Evolutionary conservation across 169 alveolate genomes (phyloP).

Genomic region (Toxoplasma gondii): DNA sequence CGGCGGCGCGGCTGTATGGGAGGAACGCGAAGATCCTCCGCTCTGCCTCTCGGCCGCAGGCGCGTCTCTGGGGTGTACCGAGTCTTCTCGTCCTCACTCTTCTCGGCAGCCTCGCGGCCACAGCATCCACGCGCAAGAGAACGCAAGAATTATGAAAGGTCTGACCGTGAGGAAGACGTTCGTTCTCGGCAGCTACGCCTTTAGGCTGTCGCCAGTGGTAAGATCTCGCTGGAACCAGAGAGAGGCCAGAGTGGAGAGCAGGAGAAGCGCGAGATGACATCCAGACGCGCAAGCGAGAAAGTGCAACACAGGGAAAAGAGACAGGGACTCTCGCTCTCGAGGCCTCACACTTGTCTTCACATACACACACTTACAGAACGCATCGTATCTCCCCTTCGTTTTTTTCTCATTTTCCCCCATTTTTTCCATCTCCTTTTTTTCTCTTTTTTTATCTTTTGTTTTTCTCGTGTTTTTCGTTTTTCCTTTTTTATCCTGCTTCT

Average conservation of each 20-base stretch:
- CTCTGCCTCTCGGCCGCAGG: background rate
- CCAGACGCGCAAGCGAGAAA: too few relatives aligned
- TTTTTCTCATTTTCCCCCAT: too few relatives aligned
- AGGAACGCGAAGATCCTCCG: background rate
- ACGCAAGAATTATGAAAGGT: background rate
- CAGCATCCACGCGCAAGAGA: background rate
- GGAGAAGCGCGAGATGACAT: background rate
- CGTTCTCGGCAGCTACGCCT: slow-evolving; percentile 60
- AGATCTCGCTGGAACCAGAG: background rate
- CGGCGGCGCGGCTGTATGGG: background rate
- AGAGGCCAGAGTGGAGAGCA: background rate
- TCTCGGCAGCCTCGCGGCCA: background rate
- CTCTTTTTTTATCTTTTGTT: background rate
- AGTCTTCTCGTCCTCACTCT: background rate
- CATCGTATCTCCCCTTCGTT: too few relatives aligned
- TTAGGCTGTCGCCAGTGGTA: slow-evolving; percentile 45
- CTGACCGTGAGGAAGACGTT: slow-evolving; percentile 45
- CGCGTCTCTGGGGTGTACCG: background rate
- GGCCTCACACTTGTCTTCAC: too few relatives aligned
- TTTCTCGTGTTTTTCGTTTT: background rate
- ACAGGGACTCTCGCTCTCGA: too few relatives aligned
- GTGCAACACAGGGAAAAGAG: too few relatives aligned
- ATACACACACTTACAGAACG: too few relatives aligned
- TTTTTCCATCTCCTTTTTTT: background rate
- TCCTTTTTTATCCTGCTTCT: background rate